Evolutionary conservation across 2,329 filamentous ascomycete species (phyloP).

Genomic region (Aspergillus tanneri): DNA sequence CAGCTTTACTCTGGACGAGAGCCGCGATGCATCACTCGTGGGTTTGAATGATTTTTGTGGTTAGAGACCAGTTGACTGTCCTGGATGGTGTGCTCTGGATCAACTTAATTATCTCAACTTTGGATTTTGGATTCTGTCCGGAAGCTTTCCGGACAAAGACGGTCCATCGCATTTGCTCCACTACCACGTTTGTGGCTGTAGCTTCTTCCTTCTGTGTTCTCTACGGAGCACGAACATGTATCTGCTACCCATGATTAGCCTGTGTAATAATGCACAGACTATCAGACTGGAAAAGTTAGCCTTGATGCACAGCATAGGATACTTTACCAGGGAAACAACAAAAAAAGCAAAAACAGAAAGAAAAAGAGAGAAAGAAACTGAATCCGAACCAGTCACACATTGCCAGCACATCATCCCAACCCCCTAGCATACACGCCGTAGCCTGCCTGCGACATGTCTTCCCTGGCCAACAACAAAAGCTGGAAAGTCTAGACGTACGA

Average conservation of each 20-base stretch:
- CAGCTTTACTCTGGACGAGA: too few relatives aligned
- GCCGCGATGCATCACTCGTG: too few relatives aligned
- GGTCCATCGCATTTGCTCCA: not conserved
- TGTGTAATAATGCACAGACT: too few relatives aligned
- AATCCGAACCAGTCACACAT: constrained; percentile 11
- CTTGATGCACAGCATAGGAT: not conserved
- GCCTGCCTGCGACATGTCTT: too few relatives aligned
- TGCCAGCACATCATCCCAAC: constrained; percentile 11
- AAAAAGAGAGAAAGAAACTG: not conserved
- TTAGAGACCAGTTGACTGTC: too few relatives aligned
- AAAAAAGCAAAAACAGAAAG: not conserved
- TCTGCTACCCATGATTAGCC: too few relatives aligned
- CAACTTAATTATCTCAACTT: not conserved
- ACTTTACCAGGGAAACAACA: not conserved
- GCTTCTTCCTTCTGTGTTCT: not conserved
- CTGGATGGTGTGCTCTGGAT: too few relatives aligned
- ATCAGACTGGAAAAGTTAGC: not conserved
- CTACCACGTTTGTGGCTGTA: not conserved
- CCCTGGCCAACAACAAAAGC: too few relatives aligned
- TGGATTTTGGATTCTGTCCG: not conserved
- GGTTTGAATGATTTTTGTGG: too few relatives aligned
- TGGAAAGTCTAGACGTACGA: too few relatives aligned
- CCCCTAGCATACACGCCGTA: constrained; percentile 6
- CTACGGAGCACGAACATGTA: too few relatives aligned
- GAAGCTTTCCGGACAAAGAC: too few relatives aligned